phyloP scores from a whole-genome alignment of 106 monocot species.

The Phalaenopsis aphrodite region DNA sequence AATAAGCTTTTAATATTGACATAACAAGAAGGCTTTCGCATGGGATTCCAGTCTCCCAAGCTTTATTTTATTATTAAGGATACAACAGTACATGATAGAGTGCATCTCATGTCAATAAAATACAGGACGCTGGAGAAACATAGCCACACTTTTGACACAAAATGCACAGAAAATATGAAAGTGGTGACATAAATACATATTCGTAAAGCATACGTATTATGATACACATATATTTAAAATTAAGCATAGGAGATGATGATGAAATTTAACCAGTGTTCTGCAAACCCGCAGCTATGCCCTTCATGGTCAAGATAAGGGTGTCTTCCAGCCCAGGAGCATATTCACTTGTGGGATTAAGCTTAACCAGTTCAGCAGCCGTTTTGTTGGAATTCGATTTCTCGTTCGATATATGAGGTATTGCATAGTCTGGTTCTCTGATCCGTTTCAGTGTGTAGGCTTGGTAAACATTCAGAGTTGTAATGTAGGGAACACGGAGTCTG shows the following conservation, averaged over 20 bases:
- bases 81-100: too few relatives aligned
- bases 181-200: not conserved
- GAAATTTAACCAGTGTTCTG: slow-evolving; percentile 74
- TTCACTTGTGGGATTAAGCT: slow-evolving; percentile 79
- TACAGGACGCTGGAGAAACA: too few relatives aligned
- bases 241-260: not conserved
- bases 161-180: not conserved
- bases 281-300: slow-evolving; percentile 93
- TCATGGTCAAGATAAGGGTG: slow-evolving; percentile 92
- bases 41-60: too few relatives aligned
- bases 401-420: slow-evolving; percentile 39
- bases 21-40: too few relatives aligned
- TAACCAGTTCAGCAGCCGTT: slow-evolving; percentile 64
- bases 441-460: slow-evolving; percentile 53
- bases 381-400: slow-evolving; percentile 28
- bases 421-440: slow-evolving; percentile 35
- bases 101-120: too few relatives aligned
- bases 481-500: slow-evolving; percentile 35
- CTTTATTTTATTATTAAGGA: too few relatives aligned
- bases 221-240: not conserved
- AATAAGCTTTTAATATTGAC: too few relatives aligned
- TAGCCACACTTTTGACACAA: too few relatives aligned
- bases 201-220: not conserved
- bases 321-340: slow-evolving; percentile 88
- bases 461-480: slow-evolving; percentile 52